phyloP scores from a whole-genome alignment of 306 rosid genomes.

The Neltuma alba region DNA sequence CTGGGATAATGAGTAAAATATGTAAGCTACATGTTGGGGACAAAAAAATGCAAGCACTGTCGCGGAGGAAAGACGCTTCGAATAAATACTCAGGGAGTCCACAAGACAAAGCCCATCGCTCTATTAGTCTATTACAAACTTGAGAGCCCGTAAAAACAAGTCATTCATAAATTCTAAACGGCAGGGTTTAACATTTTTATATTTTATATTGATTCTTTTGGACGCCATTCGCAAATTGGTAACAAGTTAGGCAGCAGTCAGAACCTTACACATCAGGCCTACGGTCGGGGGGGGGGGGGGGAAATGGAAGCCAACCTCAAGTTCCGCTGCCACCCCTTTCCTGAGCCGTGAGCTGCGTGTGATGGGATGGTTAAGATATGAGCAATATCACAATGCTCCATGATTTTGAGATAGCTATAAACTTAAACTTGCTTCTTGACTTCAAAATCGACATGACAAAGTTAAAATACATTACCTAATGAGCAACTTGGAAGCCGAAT shows the following conservation, averaged over 20 bases:
- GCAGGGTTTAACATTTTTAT: not conserved
- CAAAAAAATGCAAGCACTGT: not conserved
- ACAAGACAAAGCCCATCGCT: not conserved
- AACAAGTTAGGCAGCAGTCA: not conserved
- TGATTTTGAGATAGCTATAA: slow-evolving; percentile 19
- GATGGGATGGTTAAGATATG: not conserved
- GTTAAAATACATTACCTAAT: not conserved
- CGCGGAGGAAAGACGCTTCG: not conserved
- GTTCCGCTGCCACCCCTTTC: slow-evolving; percentile 13
- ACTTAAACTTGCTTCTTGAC: slow-evolving; percentile 6
- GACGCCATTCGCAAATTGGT: not conserved
- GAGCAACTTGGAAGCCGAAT: not conserved
- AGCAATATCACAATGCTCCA: too few species aligned
- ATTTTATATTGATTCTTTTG: not conserved
- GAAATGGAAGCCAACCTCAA: not conserved
- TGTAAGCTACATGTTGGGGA: too few species aligned
- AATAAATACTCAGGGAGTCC: not conserved
- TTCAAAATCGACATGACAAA: not conserved
- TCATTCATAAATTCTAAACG: not conserved
- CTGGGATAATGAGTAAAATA: not conserved
- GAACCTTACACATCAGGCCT: not conserved
- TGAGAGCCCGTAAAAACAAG: not conserved
- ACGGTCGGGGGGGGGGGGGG: too few species aligned
- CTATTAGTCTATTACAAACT: not conserved
- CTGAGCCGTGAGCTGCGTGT: not conserved